Base-by-base conservation (phyloP, 768 basidiomycete species). In the Leccinum imitatum region DNA sequence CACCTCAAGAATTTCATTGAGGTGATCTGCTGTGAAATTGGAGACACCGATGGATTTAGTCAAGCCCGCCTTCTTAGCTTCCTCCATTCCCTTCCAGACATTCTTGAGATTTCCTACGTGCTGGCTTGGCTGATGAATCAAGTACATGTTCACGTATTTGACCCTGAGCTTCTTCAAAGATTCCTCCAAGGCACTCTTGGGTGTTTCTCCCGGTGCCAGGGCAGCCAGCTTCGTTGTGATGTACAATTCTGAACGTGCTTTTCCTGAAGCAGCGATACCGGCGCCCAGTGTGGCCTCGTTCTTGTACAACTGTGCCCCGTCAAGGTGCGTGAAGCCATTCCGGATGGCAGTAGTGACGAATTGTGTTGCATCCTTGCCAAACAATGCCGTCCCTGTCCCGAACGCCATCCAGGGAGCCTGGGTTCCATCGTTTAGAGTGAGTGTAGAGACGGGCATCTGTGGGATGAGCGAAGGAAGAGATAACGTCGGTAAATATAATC, bases 11-110 rank as follows among this genome's bases (percentile, higher is more conserved):
- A 86, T 71, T 23, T 77, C 72, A 54, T 79, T 71, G 50, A 86
- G 68, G 25, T 82, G 69, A 47, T 72, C 65, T n/a, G 76, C 66
- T 17, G 73, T 74, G 68, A 81, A 82, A 71, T 87, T 87, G n/a
- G 82, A 82, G 15, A 87, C 81, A 5, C 85, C 84, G 46, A 82
- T 78, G 54, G 73, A 74, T 60, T 69, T 76, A 25, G 77, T 70
- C 47, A 75, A 63, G 10, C 81, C 79, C 6, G 72, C 79, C 21
- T 66, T 67, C 65, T 84, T 77, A 37, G 83, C 73, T 44, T 79
- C 80, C 65, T 89, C 87, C 81, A 90, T 81, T 6, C 75, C 82
- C 52, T 77, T 77, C 87, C 88, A 89, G 54, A 82, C 69, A 23
- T 82, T 77, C 58, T 76, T 75, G 55, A 87, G 71, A 54, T 72